A percentile compares a stretch with the other conserved stretches of the same genome.
Conservation (phyloP, 305 asterid genomes). For the Fraxinus nigra region DNA sequence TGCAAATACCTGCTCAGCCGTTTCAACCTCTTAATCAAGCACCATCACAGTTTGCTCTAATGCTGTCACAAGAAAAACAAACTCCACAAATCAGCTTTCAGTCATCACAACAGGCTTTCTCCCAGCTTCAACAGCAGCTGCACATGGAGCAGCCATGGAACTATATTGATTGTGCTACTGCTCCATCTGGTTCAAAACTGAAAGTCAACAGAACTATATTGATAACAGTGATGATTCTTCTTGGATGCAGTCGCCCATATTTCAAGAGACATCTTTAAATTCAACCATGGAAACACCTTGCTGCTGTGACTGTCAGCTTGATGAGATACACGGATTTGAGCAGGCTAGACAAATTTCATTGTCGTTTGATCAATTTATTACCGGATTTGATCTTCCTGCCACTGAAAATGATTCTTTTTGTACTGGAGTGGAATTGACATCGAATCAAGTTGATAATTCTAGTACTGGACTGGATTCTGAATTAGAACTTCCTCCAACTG, state of each 20-base stretch:
- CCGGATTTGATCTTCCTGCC: not conserved
- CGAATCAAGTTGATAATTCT: no score
- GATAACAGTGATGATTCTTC: not conserved
- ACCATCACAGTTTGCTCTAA: no score
- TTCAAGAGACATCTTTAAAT: not conserved
- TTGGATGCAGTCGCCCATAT: not conserved
- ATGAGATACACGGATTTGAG: not conserved
- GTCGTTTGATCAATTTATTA: not conserved
- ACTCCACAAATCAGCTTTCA: conserved; percentile 33
- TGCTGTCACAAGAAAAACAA: conserved; percentile 39
- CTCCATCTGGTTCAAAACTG: conserved; percentile 22
- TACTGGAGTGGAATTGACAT: not conserved
- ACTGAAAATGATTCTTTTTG: not conserved
- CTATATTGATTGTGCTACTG: not conserved
- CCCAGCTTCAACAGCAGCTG: conserved; percentile 88
- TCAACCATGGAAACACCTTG: not conserved
- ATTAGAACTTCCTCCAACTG: not conserved
- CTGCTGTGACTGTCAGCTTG: not conserved
- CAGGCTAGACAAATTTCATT: not conserved
- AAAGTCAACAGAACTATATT: not conserved
- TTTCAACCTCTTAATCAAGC: no score
- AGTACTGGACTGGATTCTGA: not conserved
- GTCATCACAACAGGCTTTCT: conserved; percentile 74
- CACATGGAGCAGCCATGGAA: conserved; percentile 74
- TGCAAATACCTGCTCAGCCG: no score